Conservation (phyloP, 257 asterid species). For the Lycium ferocissimum region DNA sequence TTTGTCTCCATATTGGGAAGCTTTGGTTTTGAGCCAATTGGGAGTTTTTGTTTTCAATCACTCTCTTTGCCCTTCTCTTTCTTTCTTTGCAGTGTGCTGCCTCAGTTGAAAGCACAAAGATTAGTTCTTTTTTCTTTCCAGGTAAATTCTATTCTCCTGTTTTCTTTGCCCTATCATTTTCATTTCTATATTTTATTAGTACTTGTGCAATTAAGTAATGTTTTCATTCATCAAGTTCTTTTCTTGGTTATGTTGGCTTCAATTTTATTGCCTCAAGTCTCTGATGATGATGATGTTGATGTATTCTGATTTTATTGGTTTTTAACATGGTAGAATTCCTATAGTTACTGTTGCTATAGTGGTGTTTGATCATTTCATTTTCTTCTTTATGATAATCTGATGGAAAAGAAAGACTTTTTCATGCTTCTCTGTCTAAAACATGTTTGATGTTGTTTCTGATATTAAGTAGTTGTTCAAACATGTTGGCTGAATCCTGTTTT, state of each 20-base stretch:
- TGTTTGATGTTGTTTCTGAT: conserved; percentile 18
- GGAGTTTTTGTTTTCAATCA: conserved; percentile 47
- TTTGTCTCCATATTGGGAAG: conserved; percentile 57
- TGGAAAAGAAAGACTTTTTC: not conserved
- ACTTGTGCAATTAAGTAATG: conserved; percentile 6
- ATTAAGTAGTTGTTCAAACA: not conserved
- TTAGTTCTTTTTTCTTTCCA: conserved; percentile 39
- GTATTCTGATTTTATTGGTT: conserved; percentile 14
- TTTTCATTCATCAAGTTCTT: conserved; percentile 31
- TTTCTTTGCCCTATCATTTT: conserved; percentile 9
- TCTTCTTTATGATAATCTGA: not conserved
- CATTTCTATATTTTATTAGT: conserved; percentile 15
- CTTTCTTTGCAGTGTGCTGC: conserved; percentile 36
- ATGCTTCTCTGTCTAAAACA: not conserved
- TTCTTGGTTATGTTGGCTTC: conserved; percentile 26
- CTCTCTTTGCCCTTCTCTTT: conserved; percentile 40
- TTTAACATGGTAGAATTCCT: conserved; percentile 18
- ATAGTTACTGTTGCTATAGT: not conserved
- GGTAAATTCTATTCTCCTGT: conserved; percentile 43
- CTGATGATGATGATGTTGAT: conserved; percentile 24
- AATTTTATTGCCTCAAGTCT: not conserved
- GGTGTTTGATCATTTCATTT: not conserved
- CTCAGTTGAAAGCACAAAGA: conserved; percentile 45
- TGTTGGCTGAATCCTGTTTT: conserved; percentile 28
- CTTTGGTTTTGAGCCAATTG: conserved; percentile 51